Evolutionary conservation across 164 flowering plant species (phyloP).

Genomic region (Nymphaea thermarum): DNA sequence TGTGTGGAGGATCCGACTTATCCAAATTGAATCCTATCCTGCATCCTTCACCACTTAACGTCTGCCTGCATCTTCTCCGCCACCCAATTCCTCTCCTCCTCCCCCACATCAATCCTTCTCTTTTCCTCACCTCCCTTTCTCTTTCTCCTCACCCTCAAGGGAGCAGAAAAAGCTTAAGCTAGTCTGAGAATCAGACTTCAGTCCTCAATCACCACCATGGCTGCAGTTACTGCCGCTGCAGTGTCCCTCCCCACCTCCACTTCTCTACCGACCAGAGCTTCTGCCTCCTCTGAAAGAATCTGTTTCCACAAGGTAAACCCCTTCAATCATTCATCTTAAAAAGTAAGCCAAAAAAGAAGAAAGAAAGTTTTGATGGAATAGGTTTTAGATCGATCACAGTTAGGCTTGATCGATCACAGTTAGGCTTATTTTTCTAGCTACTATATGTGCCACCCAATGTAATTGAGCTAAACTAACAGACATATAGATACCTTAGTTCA

Average conservation of each 20-base stretch:
- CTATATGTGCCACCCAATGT: no score
- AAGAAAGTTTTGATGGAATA: no score
- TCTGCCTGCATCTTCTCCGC: conserved; percentile 2
- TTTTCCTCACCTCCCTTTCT: background rate
- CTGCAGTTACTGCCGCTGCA: conserved; percentile 68
- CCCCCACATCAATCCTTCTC: background rate
- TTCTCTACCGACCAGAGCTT: conserved; percentile 46
- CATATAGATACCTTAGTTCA: no score
- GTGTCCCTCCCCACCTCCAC: conserved; percentile 69
- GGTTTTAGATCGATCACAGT: no score
- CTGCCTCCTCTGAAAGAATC: conserved; percentile 46
- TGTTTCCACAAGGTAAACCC: conserved; percentile 51
- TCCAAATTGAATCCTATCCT: background rate
- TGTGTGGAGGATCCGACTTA: background rate
- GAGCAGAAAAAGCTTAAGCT: background rate
- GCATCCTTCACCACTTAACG: background rate
- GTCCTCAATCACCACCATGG: conserved; percentile 33
- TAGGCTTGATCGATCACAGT: no score
- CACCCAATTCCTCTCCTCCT: conserved; percentile 9
- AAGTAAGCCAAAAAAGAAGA: background rate
- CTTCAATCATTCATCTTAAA: background rate
- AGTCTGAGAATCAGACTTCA: background rate
- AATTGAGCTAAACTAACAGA: no score
- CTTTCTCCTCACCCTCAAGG: conserved; percentile 1
- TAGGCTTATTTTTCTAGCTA: no score